Conservation (phyloP, 345 rosid species). For the Carallia pectinifolia region DNA sequence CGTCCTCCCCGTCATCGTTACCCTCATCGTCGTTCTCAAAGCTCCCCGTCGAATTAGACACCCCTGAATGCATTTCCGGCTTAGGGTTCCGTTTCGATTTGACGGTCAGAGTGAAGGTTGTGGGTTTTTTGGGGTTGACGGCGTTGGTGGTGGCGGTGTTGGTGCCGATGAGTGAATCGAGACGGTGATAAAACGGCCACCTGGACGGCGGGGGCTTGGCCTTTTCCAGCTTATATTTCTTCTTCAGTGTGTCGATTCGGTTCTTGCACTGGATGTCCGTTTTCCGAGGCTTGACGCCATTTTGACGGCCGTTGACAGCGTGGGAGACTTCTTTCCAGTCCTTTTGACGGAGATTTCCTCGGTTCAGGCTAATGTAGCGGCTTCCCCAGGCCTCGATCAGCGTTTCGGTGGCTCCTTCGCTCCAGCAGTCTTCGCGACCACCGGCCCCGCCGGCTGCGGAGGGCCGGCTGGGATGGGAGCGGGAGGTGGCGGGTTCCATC, state of each 20-base stretch:
- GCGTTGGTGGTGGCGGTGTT: not conserved
- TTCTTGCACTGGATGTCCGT: constrained; percentile 23
- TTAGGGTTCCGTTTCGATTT: constrained; percentile 3
- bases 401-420: constrained; percentile 22
- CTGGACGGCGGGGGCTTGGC: constrained; percentile 23
- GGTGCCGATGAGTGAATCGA: constrained; percentile 22
- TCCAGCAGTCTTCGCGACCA: constrained; percentile 29
- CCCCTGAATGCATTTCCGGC: not conserved
- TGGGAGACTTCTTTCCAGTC: constrained; percentile 30
- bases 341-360: constrained; percentile 25
- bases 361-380: constrained; percentile 19
- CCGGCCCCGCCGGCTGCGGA: constrained; percentile 1
- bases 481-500: constrained; percentile 25
- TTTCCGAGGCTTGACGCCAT: constrained; percentile 11
- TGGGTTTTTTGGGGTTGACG: not conserved
- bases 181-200: constrained; percentile 30
- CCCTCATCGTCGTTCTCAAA: constrained; percentile 8
- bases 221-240: constrained; percentile 19
- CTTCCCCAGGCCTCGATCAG: constrained; percentile 22
- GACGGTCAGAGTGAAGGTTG: not conserved
- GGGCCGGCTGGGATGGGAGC: not conserved
- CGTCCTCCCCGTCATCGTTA: constrained; percentile 15
- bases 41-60: constrained; percentile 4
- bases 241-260: constrained; percentile 19
- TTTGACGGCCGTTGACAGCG: constrained; percentile 14